These are phyloP conservation scores for Pterocarpus santalinus DNA, from an alignment of 306 rosid genomes.

Conservation along the genomic window DNA sequence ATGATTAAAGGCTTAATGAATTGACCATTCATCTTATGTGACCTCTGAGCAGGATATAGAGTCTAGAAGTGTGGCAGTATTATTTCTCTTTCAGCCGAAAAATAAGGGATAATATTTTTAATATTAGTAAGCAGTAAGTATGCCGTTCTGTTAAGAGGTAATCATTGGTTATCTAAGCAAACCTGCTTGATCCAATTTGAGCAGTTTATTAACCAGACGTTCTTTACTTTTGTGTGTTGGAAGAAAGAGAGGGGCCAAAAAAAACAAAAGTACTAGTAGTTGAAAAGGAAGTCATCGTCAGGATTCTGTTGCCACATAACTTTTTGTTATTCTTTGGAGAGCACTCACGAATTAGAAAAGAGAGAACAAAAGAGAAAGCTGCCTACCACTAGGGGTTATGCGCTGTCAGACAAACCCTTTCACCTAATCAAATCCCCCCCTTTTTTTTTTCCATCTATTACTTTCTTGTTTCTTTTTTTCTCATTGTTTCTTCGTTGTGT, in stretches of 20 bases:
- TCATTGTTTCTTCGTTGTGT: conserved; percentile 42
- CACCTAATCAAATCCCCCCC: conserved; percentile 48
- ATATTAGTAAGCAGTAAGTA: background rate
- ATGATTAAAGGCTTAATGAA: background rate
- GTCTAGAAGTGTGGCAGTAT: background rate
- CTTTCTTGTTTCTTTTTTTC: conserved; percentile 50
- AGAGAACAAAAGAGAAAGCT: conserved; percentile 54
- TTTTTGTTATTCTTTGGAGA: conserved; percentile 47
- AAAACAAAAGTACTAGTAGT: background rate
- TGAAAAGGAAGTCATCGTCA: conserved; percentile 44
- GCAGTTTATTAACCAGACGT: conserved; percentile 16
- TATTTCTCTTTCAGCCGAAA: background rate
- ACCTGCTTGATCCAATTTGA: conserved; percentile 28
- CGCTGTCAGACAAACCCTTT: conserved; percentile 59
- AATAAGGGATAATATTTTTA: background rate
- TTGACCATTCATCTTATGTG: conserved; percentile 7
- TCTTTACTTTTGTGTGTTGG: conserved; percentile 32
- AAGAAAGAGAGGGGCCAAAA: background rate
- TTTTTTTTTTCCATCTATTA: conserved; percentile 5
- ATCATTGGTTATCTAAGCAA: conserved; percentile 26
- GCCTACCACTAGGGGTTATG: conserved; percentile 74
- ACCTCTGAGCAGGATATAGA: background rate
- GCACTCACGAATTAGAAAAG: conserved; percentile 61
- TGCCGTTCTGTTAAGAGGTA: background rate
- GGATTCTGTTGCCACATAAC: conserved; percentile 54